These are phyloP conservation scores for Cyberlindnera mississippiensis DNA, from an alignment of 805 yeast genomes.

Conservation along the genomic window DNA sequence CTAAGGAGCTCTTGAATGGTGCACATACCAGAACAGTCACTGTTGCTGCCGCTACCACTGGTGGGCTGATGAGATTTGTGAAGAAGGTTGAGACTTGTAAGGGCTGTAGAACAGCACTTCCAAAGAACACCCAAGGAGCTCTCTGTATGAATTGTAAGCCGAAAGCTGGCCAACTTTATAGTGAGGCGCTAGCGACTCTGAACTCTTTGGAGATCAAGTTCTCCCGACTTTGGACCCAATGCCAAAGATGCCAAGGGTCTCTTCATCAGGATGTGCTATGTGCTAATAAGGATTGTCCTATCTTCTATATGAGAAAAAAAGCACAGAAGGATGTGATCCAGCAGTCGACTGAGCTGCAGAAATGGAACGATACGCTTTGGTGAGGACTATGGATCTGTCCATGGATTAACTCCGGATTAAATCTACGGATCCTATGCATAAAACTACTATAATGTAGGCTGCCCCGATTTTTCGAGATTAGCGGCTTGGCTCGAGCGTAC, in stretches of 20 bases:
- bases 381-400: no score
- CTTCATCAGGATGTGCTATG: slow-evolving; percentile 94
- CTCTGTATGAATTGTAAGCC: slow-evolving; percentile 75
- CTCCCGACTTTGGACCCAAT: slow-evolving; percentile 93
- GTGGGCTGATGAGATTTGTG: slow-evolving; percentile 90
- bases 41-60: slow-evolving; percentile 47
- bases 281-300: slow-evolving; percentile 94
- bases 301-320: slow-evolving; percentile 87
- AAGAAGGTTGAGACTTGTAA: slow-evolving; percentile 85
- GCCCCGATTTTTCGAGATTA: no score
- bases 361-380: slow-evolving; percentile 35
- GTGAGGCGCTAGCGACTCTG: slow-evolving; percentile 76
- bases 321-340: slow-evolving; percentile 40
- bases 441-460: no score
- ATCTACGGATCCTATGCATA: background rate
- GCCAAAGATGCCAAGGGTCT: slow-evolving; percentile 96
- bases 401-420: no score
- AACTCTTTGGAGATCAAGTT: slow-evolving; percentile 78
- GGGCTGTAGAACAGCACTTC: slow-evolving; percentile 79
- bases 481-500: no score
- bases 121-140: slow-evolving; percentile 57
- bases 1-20: slow-evolving; percentile 77
- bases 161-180: slow-evolving; percentile 72
- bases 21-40: slow-evolving; percentile 77
- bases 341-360: slow-evolving; percentile 35